Conservation (phyloP, 441 rosid species). For the Aquilaria agallochum region DNA sequence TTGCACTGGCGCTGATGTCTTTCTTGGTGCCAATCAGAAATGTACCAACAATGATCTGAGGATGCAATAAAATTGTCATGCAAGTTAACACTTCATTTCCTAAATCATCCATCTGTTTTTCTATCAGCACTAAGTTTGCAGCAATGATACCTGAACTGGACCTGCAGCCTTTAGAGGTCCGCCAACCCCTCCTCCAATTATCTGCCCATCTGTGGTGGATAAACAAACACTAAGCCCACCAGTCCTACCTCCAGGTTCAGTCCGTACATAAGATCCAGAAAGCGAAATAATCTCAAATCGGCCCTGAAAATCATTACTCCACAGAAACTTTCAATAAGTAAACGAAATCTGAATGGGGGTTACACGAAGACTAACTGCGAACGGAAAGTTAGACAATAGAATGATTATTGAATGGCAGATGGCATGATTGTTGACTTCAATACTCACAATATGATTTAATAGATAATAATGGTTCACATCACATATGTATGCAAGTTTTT, state of each 20-base stretch:
- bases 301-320: conserved; percentile 44
- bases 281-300: conserved; percentile 82
- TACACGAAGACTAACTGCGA: too few relatives aligned
- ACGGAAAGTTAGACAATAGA: too few relatives aligned
- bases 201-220: conserved; percentile 60
- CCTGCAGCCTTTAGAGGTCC: conserved; percentile 84
- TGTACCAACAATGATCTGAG: conserved; percentile 87
- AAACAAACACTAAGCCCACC: conserved; percentile 86
- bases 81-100: too few relatives aligned
- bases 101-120: too few relatives aligned
- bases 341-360: too few relatives aligned
- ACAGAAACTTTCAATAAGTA: too few relatives aligned
- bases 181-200: conserved; percentile 87
- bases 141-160: conserved; percentile 74
- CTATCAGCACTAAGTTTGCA: too few relatives aligned
- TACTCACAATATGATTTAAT: too few relatives aligned
- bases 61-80: conserved; percentile 10
- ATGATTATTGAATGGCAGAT: too few relatives aligned
- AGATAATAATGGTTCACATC: too few relatives aligned
- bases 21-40: conserved; percentile 65
- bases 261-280: conserved; percentile 78
- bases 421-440: too few relatives aligned
- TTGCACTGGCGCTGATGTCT: conserved; percentile 30
- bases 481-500: too few relatives aligned
- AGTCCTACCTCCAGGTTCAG: conserved; percentile 66